Base-by-base conservation (phyloP, 805 yeast genomes). In the Nakazawaea pomicola region DNA sequence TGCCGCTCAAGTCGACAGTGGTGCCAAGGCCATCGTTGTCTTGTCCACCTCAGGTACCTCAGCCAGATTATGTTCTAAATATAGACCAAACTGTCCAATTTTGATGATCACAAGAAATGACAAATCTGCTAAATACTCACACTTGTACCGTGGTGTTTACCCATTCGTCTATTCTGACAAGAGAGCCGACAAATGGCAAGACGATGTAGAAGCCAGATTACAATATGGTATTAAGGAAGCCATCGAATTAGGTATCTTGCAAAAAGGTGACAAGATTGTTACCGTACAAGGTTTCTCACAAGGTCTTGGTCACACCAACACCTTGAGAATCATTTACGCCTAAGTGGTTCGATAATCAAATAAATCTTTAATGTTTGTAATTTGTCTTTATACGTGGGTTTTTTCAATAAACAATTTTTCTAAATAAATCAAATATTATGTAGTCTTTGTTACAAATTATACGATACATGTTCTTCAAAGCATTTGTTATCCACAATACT, bases 221-320 rank as follows among this genome's bases (percentile, higher is more conserved):
- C 76, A 84, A 69, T 83, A 83, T 80, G 98, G 96, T 66, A 82
- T 91, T 64, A 72, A 79, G 53, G 89, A 86, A 74, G 96, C 96
- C 54, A 74, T 82, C 58, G 82, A 76, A 50, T 78, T 90, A 58
- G 95, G 95, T 57, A 78, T 93, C 68, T 73, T 93, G 64, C 67
- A 70, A 56, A 81, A 78, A 68, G 96, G 96, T 68, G 96, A 89
- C 65, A 72, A 84, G 47, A 83, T 88, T 57, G 87, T 93, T 53
- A 86, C 95, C 62, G 84, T 93, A 67, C 99, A 93, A 78, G 99
- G 99, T 67, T 93, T 95, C 91, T 86, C 95, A 62, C 85, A 91
- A 67, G 98, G 98, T 72, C 76, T 88, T 53, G 99, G 99, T 64
- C 96, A 93, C 83, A 87, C 99, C 62, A 93, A 93, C 85, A 93